These are phyloP conservation scores for Pleodorina starrii DNA, from an alignment of 139 green algal genomes.

Conservation along the genomic window DNA sequence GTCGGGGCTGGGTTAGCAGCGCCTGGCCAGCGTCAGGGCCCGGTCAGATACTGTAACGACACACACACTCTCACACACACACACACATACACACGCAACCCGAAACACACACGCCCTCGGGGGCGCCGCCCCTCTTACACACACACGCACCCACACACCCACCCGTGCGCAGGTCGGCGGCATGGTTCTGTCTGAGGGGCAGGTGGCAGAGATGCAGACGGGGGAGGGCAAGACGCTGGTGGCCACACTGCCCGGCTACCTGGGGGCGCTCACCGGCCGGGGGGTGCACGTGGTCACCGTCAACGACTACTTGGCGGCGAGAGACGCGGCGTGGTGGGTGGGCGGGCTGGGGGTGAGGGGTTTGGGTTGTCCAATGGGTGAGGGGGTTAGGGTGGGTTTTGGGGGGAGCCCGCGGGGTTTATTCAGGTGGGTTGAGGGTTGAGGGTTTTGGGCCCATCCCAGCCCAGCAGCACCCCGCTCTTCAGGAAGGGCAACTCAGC, in stretches of 20 bases:
- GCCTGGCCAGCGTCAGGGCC: no score
- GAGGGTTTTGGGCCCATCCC: no score
- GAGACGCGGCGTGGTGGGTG: conserved; percentile 85
- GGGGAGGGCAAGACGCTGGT: conserved; percentile 96
- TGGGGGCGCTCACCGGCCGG: conserved; percentile 74
- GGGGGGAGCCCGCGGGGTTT: no score
- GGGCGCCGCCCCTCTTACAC: not conserved
- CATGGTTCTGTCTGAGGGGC: conserved; percentile 95
- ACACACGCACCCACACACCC: not conserved
- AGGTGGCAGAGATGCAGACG: conserved; percentile 98
- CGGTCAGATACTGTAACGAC: no score
- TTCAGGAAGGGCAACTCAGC: no score
- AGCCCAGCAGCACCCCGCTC: no score
- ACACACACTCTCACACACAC: not conserved
- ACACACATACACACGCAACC: not conserved
- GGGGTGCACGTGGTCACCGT: conserved; percentile 94
- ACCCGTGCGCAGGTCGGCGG: conserved; percentile 81
- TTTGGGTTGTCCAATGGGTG: no score
- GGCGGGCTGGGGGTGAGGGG: no score
- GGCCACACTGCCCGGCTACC: conserved; percentile 71
- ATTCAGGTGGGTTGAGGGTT: no score
- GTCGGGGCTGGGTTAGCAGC: no score
- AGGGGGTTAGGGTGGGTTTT: no score
- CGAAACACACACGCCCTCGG: conserved; percentile 9
- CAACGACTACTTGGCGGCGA: conserved; percentile 93